Evolutionary conservation across 2,329 filamentous ascomycete species (phyloP), one percentile per base, ranked within the genome.

Genomic region (Bipolaris bicolor): DNA sequence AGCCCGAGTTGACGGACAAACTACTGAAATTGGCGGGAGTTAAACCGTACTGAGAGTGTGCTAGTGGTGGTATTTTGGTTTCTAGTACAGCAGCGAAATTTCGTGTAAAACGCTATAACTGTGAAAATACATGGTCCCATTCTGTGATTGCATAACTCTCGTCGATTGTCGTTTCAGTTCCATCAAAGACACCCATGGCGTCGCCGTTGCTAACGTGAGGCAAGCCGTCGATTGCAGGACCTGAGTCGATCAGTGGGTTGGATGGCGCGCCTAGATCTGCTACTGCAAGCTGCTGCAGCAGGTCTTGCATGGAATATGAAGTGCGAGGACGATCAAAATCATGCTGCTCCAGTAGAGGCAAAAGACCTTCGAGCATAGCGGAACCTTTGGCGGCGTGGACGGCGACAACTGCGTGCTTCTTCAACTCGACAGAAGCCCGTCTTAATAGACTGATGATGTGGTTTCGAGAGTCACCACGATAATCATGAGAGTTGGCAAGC

Each of bases 1-100:
- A 64, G 52, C 61, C 63, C 6, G 52, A 57, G 22, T 44, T 64
- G 36, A 67, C 58, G 2, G 61, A 67, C 15, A 52, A 51, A 29
- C 37, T 67, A n/a, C 55, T 67, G 20, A 56, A 63, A 37, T 45
- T 65, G 49, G 64, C 61, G 5, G 64, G 46, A 33, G 63, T 63
- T 3, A 57, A 57, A 54, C 44, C 49, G 26, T 60, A 60, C 16
- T 60, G 40, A 60, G 40, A 11, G 3, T 1, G 9, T 1, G 10
- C 5, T 37, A 20, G 7, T 26, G 10, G n/a, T 36, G 29, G 37
- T 37, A 20, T 54, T 34, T 5, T 31, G 15, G 5, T 36, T 41
- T 29, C 6, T 5, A 22, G 22, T 13, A 46, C 11, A 46, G 22
- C 15, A 24, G 11, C 16, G 5, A 18, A 18, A 29, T 54, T 16